phyloP scores from a whole-genome alignment of 768 basidiomycete genomes.

The Auricularia sp. region DNA sequence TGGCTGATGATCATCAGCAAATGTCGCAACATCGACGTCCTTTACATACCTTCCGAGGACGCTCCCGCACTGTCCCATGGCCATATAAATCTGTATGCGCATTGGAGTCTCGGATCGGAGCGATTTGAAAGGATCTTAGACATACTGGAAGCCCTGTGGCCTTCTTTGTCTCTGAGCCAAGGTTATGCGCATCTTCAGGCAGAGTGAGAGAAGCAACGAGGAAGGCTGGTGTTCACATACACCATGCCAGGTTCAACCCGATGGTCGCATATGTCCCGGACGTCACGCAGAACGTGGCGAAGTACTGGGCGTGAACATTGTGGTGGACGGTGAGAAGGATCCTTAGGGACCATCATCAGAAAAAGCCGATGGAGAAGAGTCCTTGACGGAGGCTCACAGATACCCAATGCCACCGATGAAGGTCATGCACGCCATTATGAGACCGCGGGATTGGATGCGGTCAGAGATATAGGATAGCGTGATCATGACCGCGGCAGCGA shows the following conservation, averaged over 20 bases:
- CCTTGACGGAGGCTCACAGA: conserved; percentile 27
- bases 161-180: conserved; percentile 69
- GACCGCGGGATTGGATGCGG: conserved; percentile 49
- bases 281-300: conserved; percentile 69
- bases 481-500: conserved; percentile 54
- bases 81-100: conserved; percentile 46
- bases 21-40: neutral
- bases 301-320: conserved; percentile 58
- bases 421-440: conserved; percentile 36
- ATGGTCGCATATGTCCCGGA: conserved; percentile 71
- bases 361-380: too few relatives aligned
- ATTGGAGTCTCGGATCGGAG: too few relatives aligned
- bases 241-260: conserved; percentile 69
- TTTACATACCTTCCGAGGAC: neutral
- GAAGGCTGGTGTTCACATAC: conserved; percentile 29
- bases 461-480: conserved; percentile 55
- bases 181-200: conserved; percentile 52
- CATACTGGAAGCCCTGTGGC: conserved; percentile 54
- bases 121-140: too few relatives aligned
- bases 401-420: conserved; percentile 50
- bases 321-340: conserved; percentile 43
- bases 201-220: neutral
- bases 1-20: conserved; percentile 51
- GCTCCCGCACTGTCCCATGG: conserved; percentile 66
- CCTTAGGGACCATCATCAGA: too few relatives aligned